These are phyloP conservation scores for Penicillium verhagenii DNA, from an alignment of 495 filamentous ascomycete species.

Conservation along the genomic window DNA sequence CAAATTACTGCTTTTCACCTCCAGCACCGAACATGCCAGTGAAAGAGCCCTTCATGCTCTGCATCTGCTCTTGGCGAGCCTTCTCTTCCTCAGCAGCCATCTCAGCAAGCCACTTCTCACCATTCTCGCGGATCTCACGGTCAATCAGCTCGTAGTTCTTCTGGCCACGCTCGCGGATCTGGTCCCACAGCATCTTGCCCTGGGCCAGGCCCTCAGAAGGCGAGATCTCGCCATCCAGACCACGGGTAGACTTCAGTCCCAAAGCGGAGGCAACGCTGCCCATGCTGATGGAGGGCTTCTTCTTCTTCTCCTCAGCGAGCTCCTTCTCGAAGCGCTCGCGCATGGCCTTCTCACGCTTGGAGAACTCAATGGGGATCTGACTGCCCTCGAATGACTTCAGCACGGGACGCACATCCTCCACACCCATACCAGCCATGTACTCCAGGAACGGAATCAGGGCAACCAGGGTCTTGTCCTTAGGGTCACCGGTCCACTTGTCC, in stretches of 20 bases:
- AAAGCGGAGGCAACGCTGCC: conserved; percentile 64
- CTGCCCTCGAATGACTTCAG: conserved; percentile 85
- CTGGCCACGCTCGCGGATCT: conserved; percentile 86
- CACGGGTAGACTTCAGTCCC: conserved; percentile 64
- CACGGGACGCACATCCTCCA: conserved; percentile 77
- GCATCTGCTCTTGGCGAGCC: conserved; percentile 83
- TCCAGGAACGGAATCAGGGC: conserved; percentile 92
- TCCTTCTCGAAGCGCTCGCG: conserved; percentile 77
- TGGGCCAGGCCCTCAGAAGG: conserved; percentile 72
- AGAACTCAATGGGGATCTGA: conserved; percentile 84
- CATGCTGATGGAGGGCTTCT: conserved; percentile 54
- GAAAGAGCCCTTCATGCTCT: conserved; percentile 71
- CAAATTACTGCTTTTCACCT: conserved; percentile 32
- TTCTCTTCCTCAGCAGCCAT: conserved; percentile 84
- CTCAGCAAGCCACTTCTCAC: conserved; percentile 90
- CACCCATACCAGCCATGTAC: conserved; percentile 91
- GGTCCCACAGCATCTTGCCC: conserved; percentile 94
- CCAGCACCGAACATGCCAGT: conserved; percentile 53
- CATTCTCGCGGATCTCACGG: conserved; percentile 84
- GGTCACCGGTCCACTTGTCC: conserved; percentile 81
- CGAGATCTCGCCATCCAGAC: conserved; percentile 64
- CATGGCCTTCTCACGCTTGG: conserved; percentile 79
- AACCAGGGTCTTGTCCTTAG: conserved; percentile 80
- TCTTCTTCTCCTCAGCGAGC: conserved; percentile 66
- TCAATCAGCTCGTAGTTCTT: conserved; percentile 87